Evolutionary conservation across 2,329 filamentous ascomycete genomes (phyloP), one percentile per base, ranked within the genome.

Genomic region (Chaetothyriales sp.): DNA sequence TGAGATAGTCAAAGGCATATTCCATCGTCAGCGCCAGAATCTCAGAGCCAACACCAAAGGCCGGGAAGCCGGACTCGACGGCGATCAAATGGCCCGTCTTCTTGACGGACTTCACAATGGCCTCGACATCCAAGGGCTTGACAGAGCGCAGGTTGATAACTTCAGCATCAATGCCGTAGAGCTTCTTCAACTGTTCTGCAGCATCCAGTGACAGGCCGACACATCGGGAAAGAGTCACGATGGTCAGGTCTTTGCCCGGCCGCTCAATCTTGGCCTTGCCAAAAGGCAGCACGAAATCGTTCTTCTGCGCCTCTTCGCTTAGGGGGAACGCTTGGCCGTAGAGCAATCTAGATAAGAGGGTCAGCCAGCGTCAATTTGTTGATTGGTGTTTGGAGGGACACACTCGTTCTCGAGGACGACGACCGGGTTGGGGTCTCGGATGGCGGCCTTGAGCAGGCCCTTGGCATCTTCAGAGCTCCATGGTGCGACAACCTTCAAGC

Each of bases 211-310:
- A 85, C 73, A 94, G 90, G 59, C 92, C 92, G 58, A 98, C 92
- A 69, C 87, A 95, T 69, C 92, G 89, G 60, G 92, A 97, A 56
- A 95, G 79, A 48, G 89, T 84, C 58, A 98, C 90, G 58, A 98
- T 87, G 66, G 92, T 98, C 61, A 98, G 74, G 69, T 98, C 92
- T 75, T 90, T 95, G 71, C 92, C 92, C 56, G 82, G 76, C 65
- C 92, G 89, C 78, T 98, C 92, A 66, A 98, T 86, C 82, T 98
- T 98, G 72, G 92, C 92, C 78, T 98, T 98, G 70, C 92, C 92
- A 68, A 98, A 89, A 61, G 92, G 92, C 63, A 98, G 73, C 63
- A 98, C 90, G 64, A 97, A 98, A 73, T 98, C 92, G 69, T 87
- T 85, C 73, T 85, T 90, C 73, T 95, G 92, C 54, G 89, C 89